phyloP scores from a whole-genome alignment of 2,329 filamentous ascomycete species.

The Fusarium burgessii region DNA sequence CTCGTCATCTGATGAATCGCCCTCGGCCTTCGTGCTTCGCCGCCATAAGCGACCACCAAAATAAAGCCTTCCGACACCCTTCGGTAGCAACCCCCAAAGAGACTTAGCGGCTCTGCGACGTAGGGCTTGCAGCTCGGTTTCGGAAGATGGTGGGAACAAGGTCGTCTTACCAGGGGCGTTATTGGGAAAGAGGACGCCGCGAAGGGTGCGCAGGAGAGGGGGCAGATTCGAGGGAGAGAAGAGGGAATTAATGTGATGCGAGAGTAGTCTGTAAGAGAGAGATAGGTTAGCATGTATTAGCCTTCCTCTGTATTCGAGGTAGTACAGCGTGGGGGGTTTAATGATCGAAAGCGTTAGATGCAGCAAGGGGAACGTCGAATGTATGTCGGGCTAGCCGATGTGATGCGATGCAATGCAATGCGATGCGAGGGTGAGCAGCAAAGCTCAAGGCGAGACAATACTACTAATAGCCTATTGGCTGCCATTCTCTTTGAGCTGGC shows the following conservation, averaged over 20 bases:
- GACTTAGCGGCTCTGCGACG: slow-evolving; percentile 75
- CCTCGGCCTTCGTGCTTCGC: slow-evolving; percentile 39
- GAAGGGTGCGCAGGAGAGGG: slow-evolving; percentile 75
- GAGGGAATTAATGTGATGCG: slow-evolving; percentile 67
- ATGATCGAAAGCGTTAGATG: slow-evolving; percentile 34
- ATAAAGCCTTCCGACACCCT: slow-evolving; percentile 62
- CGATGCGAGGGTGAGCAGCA: slow-evolving; percentile 31
- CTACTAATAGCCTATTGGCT: slow-evolving; percentile 37
- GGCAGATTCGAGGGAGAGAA: slow-evolving; percentile 75
- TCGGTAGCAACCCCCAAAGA: slow-evolving; percentile 63
- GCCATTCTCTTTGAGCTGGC: slow-evolving; percentile 23
- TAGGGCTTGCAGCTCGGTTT: slow-evolving; percentile 70
- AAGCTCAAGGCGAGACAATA: slow-evolving; percentile 29
- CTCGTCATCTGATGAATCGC: slow-evolving; percentile 47
- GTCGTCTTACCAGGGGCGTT: slow-evolving; percentile 77
- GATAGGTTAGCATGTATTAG: slow-evolving; percentile 41
- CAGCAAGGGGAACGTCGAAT: slow-evolving; percentile 26
- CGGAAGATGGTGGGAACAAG: slow-evolving; percentile 69
- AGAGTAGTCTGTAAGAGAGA: slow-evolving; percentile 64
- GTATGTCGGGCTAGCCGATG: slow-evolving; percentile 28
- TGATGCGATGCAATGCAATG: slow-evolving; percentile 25
- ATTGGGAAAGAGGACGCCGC: slow-evolving; percentile 86
- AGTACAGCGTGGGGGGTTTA: slow-evolving; percentile 31
- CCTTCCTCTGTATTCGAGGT: slow-evolving; percentile 30
- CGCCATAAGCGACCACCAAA: slow-evolving; percentile 57